phyloP scores from a whole-genome alignment of 352 stramenopile species.

The Globisporangium spinosum region DNA sequence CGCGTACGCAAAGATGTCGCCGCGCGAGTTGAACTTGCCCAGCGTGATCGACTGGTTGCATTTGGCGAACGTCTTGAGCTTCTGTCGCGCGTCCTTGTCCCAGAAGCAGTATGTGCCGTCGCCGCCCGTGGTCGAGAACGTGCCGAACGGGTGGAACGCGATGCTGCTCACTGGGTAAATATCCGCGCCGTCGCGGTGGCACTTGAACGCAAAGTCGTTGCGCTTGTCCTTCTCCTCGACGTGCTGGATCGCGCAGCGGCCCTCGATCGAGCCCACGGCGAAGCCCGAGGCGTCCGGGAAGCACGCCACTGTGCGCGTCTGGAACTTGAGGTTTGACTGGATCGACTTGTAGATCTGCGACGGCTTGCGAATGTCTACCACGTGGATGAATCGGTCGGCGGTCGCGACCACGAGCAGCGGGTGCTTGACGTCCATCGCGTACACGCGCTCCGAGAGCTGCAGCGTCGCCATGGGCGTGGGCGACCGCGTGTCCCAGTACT shows the following conservation, averaged over 20 bases:
- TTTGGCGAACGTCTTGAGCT: slow-evolving; percentile 91
- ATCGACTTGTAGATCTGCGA: slow-evolving; percentile 87
- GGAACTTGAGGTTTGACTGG: slow-evolving; percentile 82
- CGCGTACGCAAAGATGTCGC: slow-evolving; percentile 95
- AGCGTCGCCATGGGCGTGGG: slow-evolving; percentile 86
- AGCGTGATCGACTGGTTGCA: slow-evolving; percentile 88
- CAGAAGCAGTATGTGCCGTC: slow-evolving; percentile 97
- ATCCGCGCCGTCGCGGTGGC: slow-evolving; percentile 81
- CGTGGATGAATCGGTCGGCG: slow-evolving; percentile 86
- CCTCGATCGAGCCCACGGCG: slow-evolving; percentile 89
- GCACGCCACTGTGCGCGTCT: slow-evolving; percentile 85
- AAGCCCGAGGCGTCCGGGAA: slow-evolving; percentile 90
- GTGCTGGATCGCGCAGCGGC: slow-evolving; percentile 89
- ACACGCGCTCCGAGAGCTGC: slow-evolving; percentile 91
- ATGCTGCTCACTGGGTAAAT: slow-evolving; percentile 91
- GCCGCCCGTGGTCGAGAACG: slow-evolving; percentile 94
- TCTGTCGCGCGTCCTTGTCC: slow-evolving; percentile 97
- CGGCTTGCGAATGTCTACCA: slow-evolving; percentile 84
- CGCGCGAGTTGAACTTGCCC: slow-evolving; percentile 91
- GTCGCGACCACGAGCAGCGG: slow-evolving; percentile 93
- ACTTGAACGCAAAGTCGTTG: slow-evolving; percentile 92
- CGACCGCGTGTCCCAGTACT: slow-evolving; percentile 95
- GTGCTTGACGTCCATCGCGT: slow-evolving; percentile 93
- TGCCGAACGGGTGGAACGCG: slow-evolving; percentile 91
- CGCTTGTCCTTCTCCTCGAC: slow-evolving; percentile 80